A percentile compares a stretch with the other conserved stretches of the same genome.
Evolutionary conservation across 1,284 basidiomycete species (phyloP).

Genomic region (Ceratobasidium sp.): DNA sequence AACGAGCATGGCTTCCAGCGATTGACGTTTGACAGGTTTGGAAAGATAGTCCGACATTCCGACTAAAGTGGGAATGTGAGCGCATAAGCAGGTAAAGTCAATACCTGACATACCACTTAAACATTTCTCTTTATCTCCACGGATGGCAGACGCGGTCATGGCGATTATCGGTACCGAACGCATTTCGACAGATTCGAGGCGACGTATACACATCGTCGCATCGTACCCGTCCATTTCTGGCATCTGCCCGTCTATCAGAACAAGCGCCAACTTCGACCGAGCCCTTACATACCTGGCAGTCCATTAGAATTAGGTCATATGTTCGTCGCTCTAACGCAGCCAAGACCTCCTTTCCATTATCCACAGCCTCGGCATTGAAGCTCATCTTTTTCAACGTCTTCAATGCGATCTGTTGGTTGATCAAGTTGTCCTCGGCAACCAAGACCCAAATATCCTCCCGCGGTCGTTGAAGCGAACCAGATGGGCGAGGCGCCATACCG

Average conservation of each 20-base stretch:
- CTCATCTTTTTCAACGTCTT: constrained; percentile 32
- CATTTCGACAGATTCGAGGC: constrained; percentile 14
- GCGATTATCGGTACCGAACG: constrained; percentile 28
- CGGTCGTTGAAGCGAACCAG: constrained; percentile 24
- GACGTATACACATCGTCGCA: constrained; percentile 34
- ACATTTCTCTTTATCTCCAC: constrained; percentile 32
- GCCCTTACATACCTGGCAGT: constrained; percentile 15
- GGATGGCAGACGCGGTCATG: constrained; percentile 36
- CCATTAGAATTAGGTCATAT: constrained; percentile 30
- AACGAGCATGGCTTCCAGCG: constrained; percentile 23
- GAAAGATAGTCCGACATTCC: constrained; percentile 29
- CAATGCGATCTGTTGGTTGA: constrained; percentile 34
- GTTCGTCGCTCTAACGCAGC: constrained; percentile 15
- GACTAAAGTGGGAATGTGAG: neutral
- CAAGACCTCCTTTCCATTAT: constrained; percentile 30
- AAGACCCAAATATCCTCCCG: constrained; percentile 32
- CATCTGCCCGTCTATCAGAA: constrained; percentile 18
- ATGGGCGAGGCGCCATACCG: constrained; percentile 20
- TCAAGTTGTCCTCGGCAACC: constrained; percentile 30
- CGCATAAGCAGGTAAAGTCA: neutral
- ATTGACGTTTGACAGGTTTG: constrained; percentile 24
- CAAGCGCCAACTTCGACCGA: neutral
- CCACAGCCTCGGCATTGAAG: constrained; percentile 34
- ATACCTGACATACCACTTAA: constrained; percentile 6
- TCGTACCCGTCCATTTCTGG: constrained; percentile 38